Evolutionary conservation across 1,284 basidiomycete genomes (phyloP).

Genomic region (Ceratobasidium sp.): DNA sequence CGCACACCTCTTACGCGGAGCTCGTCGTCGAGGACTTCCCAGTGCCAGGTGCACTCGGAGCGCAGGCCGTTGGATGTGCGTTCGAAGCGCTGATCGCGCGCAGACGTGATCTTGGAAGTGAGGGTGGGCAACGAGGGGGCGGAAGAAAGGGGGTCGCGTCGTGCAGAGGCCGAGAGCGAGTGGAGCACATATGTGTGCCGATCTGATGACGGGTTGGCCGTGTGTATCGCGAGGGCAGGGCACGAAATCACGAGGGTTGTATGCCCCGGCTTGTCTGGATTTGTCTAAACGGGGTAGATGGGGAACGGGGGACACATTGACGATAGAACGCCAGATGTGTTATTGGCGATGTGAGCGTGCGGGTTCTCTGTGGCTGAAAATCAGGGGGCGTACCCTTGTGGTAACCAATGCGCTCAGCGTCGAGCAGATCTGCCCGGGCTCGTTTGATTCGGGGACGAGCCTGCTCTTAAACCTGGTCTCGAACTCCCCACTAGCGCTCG

Average conservation of each 20-base stretch:
- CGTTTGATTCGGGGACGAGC: neutral
- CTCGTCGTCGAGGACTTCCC: constrained; percentile 27
- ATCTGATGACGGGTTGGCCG: neutral
- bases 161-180: constrained; percentile 11
- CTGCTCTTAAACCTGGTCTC: constrained; percentile 12
- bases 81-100: constrained; percentile 33
- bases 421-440: neutral
- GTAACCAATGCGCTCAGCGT: constrained; percentile 1
- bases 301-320: neutral
- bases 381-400: constrained; percentile 11
- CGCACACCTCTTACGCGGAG: constrained; percentile 8
- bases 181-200: constrained; percentile 18
- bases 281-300: constrained; percentile 6
- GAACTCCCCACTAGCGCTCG: constrained; percentile 2
- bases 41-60: constrained; percentile 35
- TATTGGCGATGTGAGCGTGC: neutral
- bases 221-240: neutral
- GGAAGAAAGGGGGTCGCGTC: neutral
- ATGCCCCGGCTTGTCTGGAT: constrained; percentile 16
- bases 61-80: constrained; percentile 19
- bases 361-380: neutral
- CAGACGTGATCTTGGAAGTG: neutral
- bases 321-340: neutral
- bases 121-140: neutral
- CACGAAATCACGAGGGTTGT: constrained; percentile 29